Evolutionary conservation across 306 rosid genomes (phyloP), one percentile per base, ranked within the genome.

Genomic region (Rubus parviflorus): DNA sequence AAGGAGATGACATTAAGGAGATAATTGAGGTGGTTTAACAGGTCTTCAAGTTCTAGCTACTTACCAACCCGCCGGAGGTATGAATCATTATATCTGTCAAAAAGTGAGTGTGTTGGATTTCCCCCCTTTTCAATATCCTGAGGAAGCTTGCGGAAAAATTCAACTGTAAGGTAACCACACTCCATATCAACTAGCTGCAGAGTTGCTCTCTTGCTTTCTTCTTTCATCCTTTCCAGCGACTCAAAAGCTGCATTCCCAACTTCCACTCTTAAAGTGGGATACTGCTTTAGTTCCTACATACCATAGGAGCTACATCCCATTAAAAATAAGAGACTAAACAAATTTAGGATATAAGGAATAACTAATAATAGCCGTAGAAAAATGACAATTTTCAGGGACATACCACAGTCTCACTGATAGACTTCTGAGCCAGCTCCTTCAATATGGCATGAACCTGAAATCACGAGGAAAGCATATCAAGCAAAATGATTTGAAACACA

Each of bases 91-190:
- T 85, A 82, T 82, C 86, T 72, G 30, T 85, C 86, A 35, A 82
- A 82, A 62, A 82, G 75, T 35, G 86, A 82, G 70, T 75, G 82
- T 17, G 86, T 75, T 3, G 86, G 88, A 73, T 85, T 82, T 75
- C 88, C 88, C 17, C 88, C 88, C 83, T 79, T 85, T 17, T 85
- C 88, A 52, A 85, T 75, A 76, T 85, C 88, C 68, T 79, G 88
- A 72, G 88, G 88, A 82, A 85, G 88, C 77, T 82, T 85, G 74
- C 88, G 84, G 69, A 85, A 82, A 75, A 82, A 85, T 41, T 85
- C 88, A 3, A 85, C 86, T 3, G 88, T 85, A 40, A 85, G 75
- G 82, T 85, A 85, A 53, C 86, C 86, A 30, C 82, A 79, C 46
- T 85, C 88, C 88, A 85, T 85, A 35, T 85, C 88, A 3, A 85